Percentiles rank a stretch among this genome's conserved stretches.
These are phyloP conservation scores for Collybia sordida DNA, from an alignment of 768 basidiomycete genomes.

Conservation along the genomic window DNA sequence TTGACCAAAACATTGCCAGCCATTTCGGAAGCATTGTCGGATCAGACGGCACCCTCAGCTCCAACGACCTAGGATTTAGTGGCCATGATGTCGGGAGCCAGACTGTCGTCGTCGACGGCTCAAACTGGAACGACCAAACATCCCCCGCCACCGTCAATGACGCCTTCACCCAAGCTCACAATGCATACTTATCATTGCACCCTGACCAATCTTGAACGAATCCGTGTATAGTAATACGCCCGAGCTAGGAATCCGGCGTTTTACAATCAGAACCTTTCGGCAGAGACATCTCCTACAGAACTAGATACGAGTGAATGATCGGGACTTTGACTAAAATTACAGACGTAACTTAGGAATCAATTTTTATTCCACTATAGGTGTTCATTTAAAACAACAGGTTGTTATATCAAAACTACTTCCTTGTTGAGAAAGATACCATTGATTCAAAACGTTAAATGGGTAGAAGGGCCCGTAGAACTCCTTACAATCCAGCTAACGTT, in stretches of 20 bases:
- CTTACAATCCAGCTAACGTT: too few relatives aligned
- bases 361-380: too few relatives aligned
- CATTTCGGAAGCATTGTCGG: constrained; percentile 27
- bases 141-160: constrained; percentile 22
- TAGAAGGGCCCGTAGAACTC: too few relatives aligned
- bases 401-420: background rate
- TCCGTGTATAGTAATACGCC: background rate
- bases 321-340: constrained; percentile 2
- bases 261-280: background rate
- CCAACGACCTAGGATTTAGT: constrained; percentile 30
- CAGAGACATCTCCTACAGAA: background rate
- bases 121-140: constrained; percentile 26
- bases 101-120: constrained; percentile 21
- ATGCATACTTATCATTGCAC: constrained; percentile 10
- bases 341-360: constrained; percentile 3
- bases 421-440: too few relatives aligned
- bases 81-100: constrained; percentile 27
- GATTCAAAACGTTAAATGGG: too few relatives aligned
- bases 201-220: constrained; percentile 3
- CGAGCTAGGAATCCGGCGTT: background rate
- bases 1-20: constrained; percentile 27
- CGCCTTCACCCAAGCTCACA: constrained; percentile 17
- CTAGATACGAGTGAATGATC: background rate
- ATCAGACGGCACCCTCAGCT: constrained; percentile 27
- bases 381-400: too few relatives aligned